Conservation (phyloP, 495 filamentous ascomycete genomes). For the Aspergillus saccharolyticus region DNA sequence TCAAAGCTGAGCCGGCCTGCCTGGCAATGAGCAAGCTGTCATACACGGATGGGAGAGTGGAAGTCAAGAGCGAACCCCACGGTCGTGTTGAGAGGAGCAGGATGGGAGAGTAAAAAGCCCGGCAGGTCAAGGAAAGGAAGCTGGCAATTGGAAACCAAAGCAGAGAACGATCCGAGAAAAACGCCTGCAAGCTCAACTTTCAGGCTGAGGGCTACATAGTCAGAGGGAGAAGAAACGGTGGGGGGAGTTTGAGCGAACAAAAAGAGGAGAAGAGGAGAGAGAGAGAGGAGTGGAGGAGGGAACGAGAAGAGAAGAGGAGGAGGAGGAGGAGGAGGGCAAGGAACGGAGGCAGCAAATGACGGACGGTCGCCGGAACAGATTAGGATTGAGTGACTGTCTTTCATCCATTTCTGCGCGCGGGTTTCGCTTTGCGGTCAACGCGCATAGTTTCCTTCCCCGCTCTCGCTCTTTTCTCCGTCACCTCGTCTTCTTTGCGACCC, state of each 20-base stretch:
- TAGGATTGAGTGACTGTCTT: constrained; percentile 18
- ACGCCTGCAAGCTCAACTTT: constrained; percentile 35
- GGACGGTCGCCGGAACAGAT: constrained; percentile 24
- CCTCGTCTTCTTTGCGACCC: neutral
- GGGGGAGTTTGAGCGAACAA: constrained; percentile 22
- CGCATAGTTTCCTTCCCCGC: constrained; percentile 15
- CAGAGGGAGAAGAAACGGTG: constrained; percentile 23
- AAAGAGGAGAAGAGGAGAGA: constrained; percentile 24
- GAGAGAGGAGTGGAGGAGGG: constrained; percentile 18
- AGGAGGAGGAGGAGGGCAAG: constrained; percentile 10
- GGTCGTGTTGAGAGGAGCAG: constrained; percentile 6
- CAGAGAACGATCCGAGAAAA: constrained; percentile 17
- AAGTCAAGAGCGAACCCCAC: constrained; percentile 16
- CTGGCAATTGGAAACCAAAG: constrained; percentile 28
- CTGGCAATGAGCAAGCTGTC: constrained; percentile 20
- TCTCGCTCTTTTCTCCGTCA: constrained; percentile 3
- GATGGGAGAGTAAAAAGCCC: constrained; percentile 24
- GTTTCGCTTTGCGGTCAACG: constrained; percentile 4
- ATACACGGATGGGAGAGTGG: constrained; percentile 27
- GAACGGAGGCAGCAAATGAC: neutral
- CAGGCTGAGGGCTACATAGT: constrained; percentile 46
- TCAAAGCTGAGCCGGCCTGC: constrained; percentile 8
- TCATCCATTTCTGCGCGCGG: neutral
- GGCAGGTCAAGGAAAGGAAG: constrained; percentile 20
- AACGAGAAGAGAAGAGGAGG: constrained; percentile 25